Base-by-base conservation (phyloP, 208 protist species). In the Acanthamoeba lenticulata region DNA sequence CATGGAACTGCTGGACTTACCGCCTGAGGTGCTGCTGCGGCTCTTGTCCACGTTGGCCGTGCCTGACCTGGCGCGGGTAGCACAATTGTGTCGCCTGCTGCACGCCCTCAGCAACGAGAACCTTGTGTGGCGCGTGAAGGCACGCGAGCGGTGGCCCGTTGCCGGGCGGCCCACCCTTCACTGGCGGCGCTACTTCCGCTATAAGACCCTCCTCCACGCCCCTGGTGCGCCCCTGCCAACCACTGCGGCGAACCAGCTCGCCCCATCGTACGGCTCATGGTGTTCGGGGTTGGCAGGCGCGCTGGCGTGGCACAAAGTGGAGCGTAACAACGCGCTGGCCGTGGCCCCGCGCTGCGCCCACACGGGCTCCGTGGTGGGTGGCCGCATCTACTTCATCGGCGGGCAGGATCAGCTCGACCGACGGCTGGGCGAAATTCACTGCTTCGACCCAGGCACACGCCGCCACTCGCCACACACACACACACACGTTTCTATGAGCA, bases 111-210 rank as follows among this genome's bases (percentile, higher is more conserved):
- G 21, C 42, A 52, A 77, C 11, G 60, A 93, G 40, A 93, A 93
- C 47, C 40, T 57, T 36, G 88, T 93, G 24, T 93, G 88, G 88
- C 55, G 88, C 7, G 44, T 36, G 57, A 32, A 44, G 21, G 88
- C 60, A 17, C 27, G 40, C 19, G 47, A 19, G n/a, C 38, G 57
- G 7, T 93, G 88, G 88, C 3, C 72, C 72, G 40, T 38, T 1
- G 40, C 29, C 38, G 69, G 69, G 11, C 27, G 83, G 21, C 52
- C 40, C 83, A 47, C 32, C 77, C 77, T 52, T n/a, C 36, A 44
- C 29, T 93, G 88, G 88, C 55, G 47, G 4, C 21, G 42, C 40
- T 93, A 93, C 62, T 93, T 79, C 88, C 55, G 38, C 42, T 57
- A 93, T 17, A 79, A 93, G 17, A 42, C 24, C 27, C 65, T 93